A percentile compares a stretch with the other conserved stretches of the same genome.
phyloP scores from a whole-genome alignment of 2,329 filamentous ascomycete species.

The Arthrobotrys entomopaga region DNA sequence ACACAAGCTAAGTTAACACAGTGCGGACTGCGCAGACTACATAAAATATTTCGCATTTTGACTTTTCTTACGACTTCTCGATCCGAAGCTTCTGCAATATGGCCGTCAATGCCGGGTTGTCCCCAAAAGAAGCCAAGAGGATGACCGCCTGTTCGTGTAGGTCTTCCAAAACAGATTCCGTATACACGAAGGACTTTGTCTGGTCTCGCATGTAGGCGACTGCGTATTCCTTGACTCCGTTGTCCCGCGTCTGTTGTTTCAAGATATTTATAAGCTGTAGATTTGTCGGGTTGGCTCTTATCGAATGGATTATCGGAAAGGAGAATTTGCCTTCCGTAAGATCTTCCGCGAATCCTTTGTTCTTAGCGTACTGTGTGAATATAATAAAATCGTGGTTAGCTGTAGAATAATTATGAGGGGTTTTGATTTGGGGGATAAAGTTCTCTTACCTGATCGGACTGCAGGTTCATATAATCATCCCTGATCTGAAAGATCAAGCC shows the following conservation, averaged over 20 bases:
- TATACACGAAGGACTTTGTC: constrained; percentile 90
- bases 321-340: constrained; percentile 97
- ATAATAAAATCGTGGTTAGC: background rate
- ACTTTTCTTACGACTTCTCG: background rate
- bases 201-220: constrained; percentile 84
- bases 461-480: constrained; percentile 92
- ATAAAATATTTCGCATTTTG: too few species aligned
- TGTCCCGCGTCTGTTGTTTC: constrained; percentile 85
- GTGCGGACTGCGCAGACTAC: too few species aligned
- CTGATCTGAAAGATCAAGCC: constrained; percentile 90
- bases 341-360: constrained; percentile 95
- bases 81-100: constrained; percentile 66
- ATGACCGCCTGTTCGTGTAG: constrained; percentile 73
- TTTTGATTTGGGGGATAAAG: constrained; percentile 43
- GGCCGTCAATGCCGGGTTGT: constrained; percentile 62
- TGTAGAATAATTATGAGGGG: background rate
- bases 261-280: constrained; percentile 89
- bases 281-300: constrained; percentile 78
- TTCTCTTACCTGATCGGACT: constrained; percentile 60
- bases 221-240: constrained; percentile 90
- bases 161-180: constrained; percentile 72
- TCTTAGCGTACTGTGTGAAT: constrained; percentile 75
- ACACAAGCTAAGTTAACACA: too few species aligned
- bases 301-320: constrained; percentile 93
- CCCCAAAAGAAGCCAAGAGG: constrained; percentile 73